Evolutionary conservation across 2,329 filamentous ascomycete species (phyloP).

Genomic region (Exophiala sp.): DNA sequence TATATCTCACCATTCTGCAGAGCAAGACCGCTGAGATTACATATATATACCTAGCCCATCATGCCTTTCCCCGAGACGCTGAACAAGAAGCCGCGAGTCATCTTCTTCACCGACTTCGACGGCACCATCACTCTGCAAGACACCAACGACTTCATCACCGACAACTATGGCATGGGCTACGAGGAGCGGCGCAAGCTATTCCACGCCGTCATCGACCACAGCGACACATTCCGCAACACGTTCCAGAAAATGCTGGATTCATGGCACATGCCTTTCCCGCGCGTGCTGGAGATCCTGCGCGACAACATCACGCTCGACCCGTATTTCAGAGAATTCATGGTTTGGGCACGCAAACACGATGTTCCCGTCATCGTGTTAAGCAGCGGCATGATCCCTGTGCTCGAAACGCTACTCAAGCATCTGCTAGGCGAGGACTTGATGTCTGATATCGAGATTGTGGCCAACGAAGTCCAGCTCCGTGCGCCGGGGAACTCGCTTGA

Average conservation of each 20-base stretch:
- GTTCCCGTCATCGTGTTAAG: constrained; percentile 88
- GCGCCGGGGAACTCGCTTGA: constrained; percentile 68
- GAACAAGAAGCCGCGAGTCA: constrained; percentile 66
- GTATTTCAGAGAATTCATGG: constrained; percentile 78
- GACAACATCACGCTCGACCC: constrained; percentile 85
- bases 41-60: background rate
- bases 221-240: constrained; percentile 50
- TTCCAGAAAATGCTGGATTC: constrained; percentile 92
- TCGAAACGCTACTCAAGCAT: constrained; percentile 72
- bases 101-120: constrained; percentile 99
- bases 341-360: constrained; percentile 73
- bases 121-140: constrained; percentile 80
- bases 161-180: constrained; percentile 79
- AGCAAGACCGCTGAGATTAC: no score
- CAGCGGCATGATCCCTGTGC: constrained; percentile 88
- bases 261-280: constrained; percentile 68
- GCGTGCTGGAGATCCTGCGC: constrained; percentile 73
- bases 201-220: constrained; percentile 65
- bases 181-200: constrained; percentile 67
- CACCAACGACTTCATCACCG: constrained; percentile 69
- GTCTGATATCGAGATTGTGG: constrained; percentile 78
- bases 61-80: constrained; percentile 32
- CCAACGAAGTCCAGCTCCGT: constrained; percentile 67
- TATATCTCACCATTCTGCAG: no score
- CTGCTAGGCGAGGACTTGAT: constrained; percentile 69